Evolutionary conservation across 2,329 filamentous ascomycete species (phyloP).

Genomic region (Xylariales sp.): DNA sequence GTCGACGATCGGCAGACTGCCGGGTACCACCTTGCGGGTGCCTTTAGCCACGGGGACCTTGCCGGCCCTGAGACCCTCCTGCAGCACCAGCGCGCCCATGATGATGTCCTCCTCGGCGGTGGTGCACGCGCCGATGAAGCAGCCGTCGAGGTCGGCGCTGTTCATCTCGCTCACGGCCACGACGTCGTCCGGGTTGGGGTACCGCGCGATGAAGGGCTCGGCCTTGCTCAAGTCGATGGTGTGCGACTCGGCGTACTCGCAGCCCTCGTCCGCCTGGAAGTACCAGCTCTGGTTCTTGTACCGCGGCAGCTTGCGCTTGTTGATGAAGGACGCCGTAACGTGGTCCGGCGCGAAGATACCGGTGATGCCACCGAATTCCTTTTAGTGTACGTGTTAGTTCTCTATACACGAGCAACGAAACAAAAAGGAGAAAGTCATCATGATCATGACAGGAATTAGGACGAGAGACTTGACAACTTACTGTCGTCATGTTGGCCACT

Average conservation of each 20-base stretch:
- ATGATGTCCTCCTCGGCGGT: conserved; percentile 40
- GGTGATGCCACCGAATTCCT: conserved; percentile 38
- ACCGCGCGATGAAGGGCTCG: conserved; percentile 31
- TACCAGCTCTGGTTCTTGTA: conserved; percentile 30
- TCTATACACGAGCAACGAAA: too few species aligned
- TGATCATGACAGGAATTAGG: conserved; percentile 28
- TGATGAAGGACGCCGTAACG: conserved; percentile 28
- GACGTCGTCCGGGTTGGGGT: conserved; percentile 39
- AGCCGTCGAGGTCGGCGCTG: conserved; percentile 31
- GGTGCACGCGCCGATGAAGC: conserved; percentile 44
- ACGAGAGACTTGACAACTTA: conserved; percentile 36
- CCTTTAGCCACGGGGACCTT: conserved; percentile 24
- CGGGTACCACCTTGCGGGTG: conserved; percentile 34
- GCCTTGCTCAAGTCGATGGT: conserved; percentile 33
- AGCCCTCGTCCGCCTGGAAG: conserved; percentile 32
- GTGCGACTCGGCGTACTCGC: conserved; percentile 29
- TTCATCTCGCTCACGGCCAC: conserved; percentile 30
- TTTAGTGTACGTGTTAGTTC: too few species aligned
- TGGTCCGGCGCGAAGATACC: conserved; percentile 36
- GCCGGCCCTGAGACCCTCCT: conserved; percentile 28
- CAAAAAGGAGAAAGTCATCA: neutral
- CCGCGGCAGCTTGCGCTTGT: conserved; percentile 23
- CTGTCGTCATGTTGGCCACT: conserved; percentile 41
- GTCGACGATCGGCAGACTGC: conserved; percentile 32
- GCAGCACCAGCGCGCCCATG: conserved; percentile 34